A percentile compares a stretch with the other conserved stretches of the same genome.
Evolutionary conservation across 2,329 filamentous ascomycete genomes (phyloP).

Genomic region (Whalleya microplaca): DNA sequence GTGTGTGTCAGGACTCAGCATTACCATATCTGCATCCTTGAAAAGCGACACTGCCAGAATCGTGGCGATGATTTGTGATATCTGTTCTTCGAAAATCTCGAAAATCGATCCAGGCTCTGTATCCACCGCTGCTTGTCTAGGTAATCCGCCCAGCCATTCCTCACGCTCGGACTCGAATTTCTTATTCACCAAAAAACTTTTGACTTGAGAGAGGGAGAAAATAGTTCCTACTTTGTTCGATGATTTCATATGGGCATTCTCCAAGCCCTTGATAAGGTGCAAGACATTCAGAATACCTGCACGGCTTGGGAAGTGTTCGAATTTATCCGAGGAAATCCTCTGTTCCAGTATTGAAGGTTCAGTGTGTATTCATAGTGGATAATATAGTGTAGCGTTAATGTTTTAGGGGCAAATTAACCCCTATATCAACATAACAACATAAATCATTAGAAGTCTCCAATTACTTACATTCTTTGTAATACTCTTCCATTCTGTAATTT

Average conservation of each 20-base stretch:
- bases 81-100: conserved; percentile 9
- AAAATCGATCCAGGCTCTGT: background rate
- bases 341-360: background rate
- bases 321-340: background rate
- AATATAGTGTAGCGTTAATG: too few relatives aligned
- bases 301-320: conserved; percentile 12
- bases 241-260: conserved; percentile 5
- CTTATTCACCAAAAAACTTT: background rate
- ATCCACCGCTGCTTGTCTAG: background rate
- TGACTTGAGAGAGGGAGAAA: background rate
- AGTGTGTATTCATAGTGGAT: background rate
- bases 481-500: background rate
- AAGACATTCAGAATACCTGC: conserved; percentile 4
- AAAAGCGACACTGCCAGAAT: conserved; percentile 17
- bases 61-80: conserved; percentile 9
- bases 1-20: conserved; percentile 10
- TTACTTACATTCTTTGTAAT: background rate
- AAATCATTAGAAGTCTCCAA: background rate
- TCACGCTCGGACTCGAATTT: background rate
- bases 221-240: conserved; percentile 6
- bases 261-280: conserved; percentile 5
- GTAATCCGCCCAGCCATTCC: background rate
- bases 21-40: background rate
- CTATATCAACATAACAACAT: background rate
- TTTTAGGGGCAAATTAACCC: background rate